Evolutionary conservation across 768 basidiomycete genomes (phyloP), one percentile per base, ranked within the genome.

Genomic region (Suillus paluster): DNA sequence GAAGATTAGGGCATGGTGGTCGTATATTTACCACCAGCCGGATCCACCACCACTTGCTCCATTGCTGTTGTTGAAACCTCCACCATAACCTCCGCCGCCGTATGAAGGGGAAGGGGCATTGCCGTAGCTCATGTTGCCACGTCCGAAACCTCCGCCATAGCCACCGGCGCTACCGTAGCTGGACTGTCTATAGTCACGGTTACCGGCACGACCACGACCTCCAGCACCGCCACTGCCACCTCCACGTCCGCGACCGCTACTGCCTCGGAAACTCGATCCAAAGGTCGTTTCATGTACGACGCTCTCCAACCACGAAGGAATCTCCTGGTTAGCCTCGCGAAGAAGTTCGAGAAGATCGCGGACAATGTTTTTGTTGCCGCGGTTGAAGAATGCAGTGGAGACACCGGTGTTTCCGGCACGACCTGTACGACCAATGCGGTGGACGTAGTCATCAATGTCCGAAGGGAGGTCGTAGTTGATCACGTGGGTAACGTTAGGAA

Each of bases 371-470:
- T 89, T 90, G 81, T 97, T 98, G 58, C 91, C 91, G 15, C 94
- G 86, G 73, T 95, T 95, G 84, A 94, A 94, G 84, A 99, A 99
- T 6, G 97, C 95, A 15, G 97, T 99, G 27, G 92, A 90, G 66
- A 89, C 84, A 82, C 97, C 97, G 12, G 91, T 94, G 82, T 99
- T 99, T 55, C 97, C 97, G 10, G 97, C 97, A 86, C 97, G 96
- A 49, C 97, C 97, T 15, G 95, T 97, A 82, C 95, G 92, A 82
- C 95, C 95, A 70, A 96, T 97, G 71, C 95, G 95, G 75, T 99
- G 96, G 50, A 99, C 96, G 78, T 99, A 99, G 77, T 99, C 97
- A 72, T 99, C 97, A 66, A 99, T 96, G 79, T 99, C 97, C 63
- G 91, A 91, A 14, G 97, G 97, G 6, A 99, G 83, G 75, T 99